Evolutionary conservation across 2,329 filamentous ascomycete genomes (phyloP).

Genomic region (Trichophyton mentagrophytes): DNA sequence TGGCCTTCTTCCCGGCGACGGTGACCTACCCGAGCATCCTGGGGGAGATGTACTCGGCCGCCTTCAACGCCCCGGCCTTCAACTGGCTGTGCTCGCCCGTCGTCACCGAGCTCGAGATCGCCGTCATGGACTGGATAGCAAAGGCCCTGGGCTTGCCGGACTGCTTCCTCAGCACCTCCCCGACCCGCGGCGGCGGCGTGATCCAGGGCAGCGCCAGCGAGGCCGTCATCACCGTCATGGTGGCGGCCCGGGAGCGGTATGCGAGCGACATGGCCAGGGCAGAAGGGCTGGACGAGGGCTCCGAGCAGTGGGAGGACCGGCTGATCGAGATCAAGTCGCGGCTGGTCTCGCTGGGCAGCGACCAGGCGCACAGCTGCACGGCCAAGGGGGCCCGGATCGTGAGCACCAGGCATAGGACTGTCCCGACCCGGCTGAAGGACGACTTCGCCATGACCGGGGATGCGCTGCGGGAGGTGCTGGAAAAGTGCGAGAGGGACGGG

Average conservation of each 20-base stretch:
- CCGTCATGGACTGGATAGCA: slow-evolving; percentile 85
- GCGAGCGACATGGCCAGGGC: slow-evolving; percentile 47
- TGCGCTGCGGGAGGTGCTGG: slow-evolving; percentile 49
- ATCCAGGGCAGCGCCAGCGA: slow-evolving; percentile 87
- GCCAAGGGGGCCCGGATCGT: slow-evolving; percentile 79
- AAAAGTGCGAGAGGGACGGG: slow-evolving; percentile 52
- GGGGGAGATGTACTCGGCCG: slow-evolving; percentile 81
- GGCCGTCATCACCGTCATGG: slow-evolving; percentile 72
- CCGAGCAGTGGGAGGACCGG: slow-evolving; percentile 54
- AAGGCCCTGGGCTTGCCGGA: slow-evolving; percentile 60
- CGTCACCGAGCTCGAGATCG: slow-evolving; percentile 83
- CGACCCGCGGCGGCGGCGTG: slow-evolving; percentile 63
- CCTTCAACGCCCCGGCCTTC: slow-evolving; percentile 82
- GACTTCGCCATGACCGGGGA: slow-evolving; percentile 58
- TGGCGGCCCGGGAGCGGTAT: slow-evolving; percentile 73
- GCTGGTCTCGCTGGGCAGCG: slow-evolving; percentile 69
- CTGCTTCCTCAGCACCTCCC: slow-evolving; percentile 59
- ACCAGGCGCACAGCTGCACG: slow-evolving; percentile 68
- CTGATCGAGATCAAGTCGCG: slow-evolving; percentile 53
- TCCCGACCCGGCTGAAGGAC: slow-evolving; percentile 50
- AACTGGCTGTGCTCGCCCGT: slow-evolving; percentile 95
- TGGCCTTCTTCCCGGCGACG: slow-evolving; percentile 85
- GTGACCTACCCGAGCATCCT: slow-evolving; percentile 73
- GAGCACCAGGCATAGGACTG: slow-evolving; percentile 64
- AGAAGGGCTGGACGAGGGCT: slow-evolving; percentile 33